Evolutionary conservation across 2,329 filamentous ascomycete species (phyloP).

Genomic region (Leptodontidium sp.): DNA sequence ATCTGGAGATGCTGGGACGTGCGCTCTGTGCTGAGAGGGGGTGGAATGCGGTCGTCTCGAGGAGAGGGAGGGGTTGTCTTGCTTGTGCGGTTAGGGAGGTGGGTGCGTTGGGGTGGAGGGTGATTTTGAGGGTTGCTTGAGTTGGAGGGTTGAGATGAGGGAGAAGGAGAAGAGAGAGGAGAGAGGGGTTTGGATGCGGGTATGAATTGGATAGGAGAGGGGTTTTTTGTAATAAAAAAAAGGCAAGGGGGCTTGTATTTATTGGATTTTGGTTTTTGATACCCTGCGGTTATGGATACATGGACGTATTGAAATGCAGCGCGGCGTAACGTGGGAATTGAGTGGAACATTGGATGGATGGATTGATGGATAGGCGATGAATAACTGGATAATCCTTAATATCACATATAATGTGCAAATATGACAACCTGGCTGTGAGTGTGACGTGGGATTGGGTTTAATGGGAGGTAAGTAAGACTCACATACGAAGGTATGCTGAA

Average conservation of each 20-base stretch:
- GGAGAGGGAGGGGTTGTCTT: slow-evolving; percentile 72
- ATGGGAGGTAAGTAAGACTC: too few species aligned
- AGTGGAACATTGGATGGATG: too few species aligned
- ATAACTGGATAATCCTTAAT: too few species aligned
- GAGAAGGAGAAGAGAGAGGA: background rate
- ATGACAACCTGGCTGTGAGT: too few species aligned
- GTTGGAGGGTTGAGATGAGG: background rate
- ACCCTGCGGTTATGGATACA: background rate
- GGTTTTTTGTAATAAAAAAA: background rate
- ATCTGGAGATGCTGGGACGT: slow-evolving; percentile 74
- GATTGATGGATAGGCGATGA: too few species aligned
- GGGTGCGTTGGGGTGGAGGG: slow-evolving; percentile 68
- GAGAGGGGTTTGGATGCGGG: background rate
- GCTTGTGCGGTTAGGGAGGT: slow-evolving; percentile 80
- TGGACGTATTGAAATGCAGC: background rate
- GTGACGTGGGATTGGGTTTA: too few species aligned
- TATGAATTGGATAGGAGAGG: too few species aligned
- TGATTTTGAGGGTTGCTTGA: slow-evolving; percentile 41
- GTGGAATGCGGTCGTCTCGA: slow-evolving; percentile 76
- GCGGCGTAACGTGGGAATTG: too few species aligned
- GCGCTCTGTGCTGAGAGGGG: slow-evolving; percentile 78
- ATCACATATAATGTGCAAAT: too few species aligned
- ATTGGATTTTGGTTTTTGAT: background rate
- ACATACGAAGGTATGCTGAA: too few species aligned
- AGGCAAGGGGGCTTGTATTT: background rate